Base-by-base conservation (phyloP, 129 eudicot genomes). In the Lactuca sativa region DNA sequence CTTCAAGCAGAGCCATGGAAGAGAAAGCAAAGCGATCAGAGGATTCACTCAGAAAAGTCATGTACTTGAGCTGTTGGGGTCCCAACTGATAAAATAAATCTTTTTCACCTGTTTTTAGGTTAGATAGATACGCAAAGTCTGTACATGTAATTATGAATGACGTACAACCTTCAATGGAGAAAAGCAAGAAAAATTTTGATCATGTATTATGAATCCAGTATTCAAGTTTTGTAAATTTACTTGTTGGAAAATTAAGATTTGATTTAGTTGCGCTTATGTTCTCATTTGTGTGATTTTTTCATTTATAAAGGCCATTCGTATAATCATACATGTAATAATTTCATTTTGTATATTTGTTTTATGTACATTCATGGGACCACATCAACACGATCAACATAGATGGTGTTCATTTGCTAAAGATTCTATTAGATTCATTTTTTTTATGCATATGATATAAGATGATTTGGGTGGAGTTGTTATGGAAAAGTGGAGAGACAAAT, bases 11-110 rank as follows among this genome's bases (percentile, higher is more conserved):
- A 47, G 52, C 52, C 52, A 47, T 75, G 87, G 84, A 52, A 64
- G 17, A 40, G 47, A 12, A 55, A 49, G 25, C 14, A 6, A 65
- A 61, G 13, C 65, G 55, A 38, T 59, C 73, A 2, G 72, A 62
- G 8, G 59, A 57, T 2, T 52, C 64, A 55, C 17, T 72, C 7
- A 58, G 59, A 11, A 32, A 77, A 77, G 71, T 72, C 47, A 77
- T 77, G 77, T 72, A 72, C 53, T 30, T 61, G 25, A 72, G 37
- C 70, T 61, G 77, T 36, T 72, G 77, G 77, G 77, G 77, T 3
- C 62, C 57, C 5, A 71, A 44, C 56, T 66, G 48, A 33, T 41
- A 34, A 64, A 5, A 25, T 1, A 25, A 15, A 13, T 3, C 17
- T 63, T 17, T 16, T 4, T 17, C 3, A 31, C 54, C 41, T 34